phyloP scores from a whole-genome alignment of 257 asterid genomes.

The Nicotiana paniculata region DNA sequence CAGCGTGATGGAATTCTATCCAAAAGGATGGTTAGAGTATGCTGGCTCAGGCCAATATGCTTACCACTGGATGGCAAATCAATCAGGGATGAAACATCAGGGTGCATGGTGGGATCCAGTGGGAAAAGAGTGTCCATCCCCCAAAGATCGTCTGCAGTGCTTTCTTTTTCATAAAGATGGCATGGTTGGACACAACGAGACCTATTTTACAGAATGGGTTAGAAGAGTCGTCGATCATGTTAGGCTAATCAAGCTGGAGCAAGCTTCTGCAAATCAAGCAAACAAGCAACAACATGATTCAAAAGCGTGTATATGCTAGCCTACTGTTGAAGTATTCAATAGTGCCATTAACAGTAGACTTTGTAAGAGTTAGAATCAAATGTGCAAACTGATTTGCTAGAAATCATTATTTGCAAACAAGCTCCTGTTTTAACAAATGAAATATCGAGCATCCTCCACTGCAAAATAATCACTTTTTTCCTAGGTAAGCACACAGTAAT shows the following conservation, averaged over 20 bases:
- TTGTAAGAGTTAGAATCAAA: not conserved
- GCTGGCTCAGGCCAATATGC: conserved; percentile 33
- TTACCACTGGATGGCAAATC: conserved; percentile 34
- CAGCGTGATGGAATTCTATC: conserved; percentile 37
- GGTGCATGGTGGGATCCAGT: conserved; percentile 35
- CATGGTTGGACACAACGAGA: conserved; percentile 29
- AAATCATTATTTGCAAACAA: not conserved
- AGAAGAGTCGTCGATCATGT: conserved; percentile 25
- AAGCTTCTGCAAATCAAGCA: conserved; percentile 1
- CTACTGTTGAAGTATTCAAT: not conserved
- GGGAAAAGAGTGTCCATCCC: conserved; percentile 25
- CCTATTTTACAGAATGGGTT: conserved; percentile 31
- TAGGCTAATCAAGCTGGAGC: conserved; percentile 13
- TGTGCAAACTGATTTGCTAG: not conserved
- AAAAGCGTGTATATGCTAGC: conserved; percentile 16
- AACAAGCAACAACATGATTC: not conserved
- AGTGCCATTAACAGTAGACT: not conserved
- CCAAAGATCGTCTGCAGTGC: conserved; percentile 17
- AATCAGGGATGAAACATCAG: conserved; percentile 31
- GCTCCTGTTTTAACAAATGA: not conserved
- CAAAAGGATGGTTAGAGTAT: conserved; percentile 34
- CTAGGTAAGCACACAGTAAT: not conserved
- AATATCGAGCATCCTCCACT: not conserved
- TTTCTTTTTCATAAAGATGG: conserved; percentile 26
- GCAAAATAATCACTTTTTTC: not conserved